Conservation (phyloP, 2,329 filamentous ascomycete genomes). For the Cladophialophora bantiana region DNA sequence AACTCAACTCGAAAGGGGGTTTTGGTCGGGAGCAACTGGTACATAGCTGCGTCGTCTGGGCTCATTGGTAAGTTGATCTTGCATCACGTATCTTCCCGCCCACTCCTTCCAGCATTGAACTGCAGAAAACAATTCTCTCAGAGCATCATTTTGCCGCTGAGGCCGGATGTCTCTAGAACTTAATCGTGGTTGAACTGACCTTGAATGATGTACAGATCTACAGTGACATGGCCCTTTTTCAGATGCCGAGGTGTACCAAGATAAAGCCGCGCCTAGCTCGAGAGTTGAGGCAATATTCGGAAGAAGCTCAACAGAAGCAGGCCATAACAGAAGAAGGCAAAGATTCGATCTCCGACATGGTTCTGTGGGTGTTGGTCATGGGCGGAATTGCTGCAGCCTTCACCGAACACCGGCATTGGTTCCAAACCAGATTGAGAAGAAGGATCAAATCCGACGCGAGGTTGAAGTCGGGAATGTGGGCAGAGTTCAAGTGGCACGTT, state of each 20-base stretch:
- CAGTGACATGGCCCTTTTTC: constrained; percentile 11
- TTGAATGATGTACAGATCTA: background rate
- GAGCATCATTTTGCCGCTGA: background rate
- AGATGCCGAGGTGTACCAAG: constrained; percentile 13
- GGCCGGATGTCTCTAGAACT: background rate
- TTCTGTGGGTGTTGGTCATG: constrained; percentile 7
- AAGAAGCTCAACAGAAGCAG: background rate
- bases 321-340: background rate
- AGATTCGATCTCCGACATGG: background rate
- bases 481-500: background rate
- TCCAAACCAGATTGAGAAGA: background rate
- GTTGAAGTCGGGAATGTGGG: background rate
- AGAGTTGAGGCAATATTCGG: background rate
- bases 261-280: constrained; percentile 3
- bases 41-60: background rate
- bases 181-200: background rate
- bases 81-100: background rate
- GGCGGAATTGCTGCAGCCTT: constrained; percentile 12
- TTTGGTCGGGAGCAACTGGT: background rate
- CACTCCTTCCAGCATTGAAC: background rate
- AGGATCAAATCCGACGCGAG: background rate
- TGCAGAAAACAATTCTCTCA: background rate
- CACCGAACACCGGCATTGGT: constrained; percentile 6
- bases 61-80: background rate
- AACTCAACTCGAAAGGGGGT: background rate